Conservation (phyloP, 306 rosid genomes). For the Rosa multiflora region DNA sequence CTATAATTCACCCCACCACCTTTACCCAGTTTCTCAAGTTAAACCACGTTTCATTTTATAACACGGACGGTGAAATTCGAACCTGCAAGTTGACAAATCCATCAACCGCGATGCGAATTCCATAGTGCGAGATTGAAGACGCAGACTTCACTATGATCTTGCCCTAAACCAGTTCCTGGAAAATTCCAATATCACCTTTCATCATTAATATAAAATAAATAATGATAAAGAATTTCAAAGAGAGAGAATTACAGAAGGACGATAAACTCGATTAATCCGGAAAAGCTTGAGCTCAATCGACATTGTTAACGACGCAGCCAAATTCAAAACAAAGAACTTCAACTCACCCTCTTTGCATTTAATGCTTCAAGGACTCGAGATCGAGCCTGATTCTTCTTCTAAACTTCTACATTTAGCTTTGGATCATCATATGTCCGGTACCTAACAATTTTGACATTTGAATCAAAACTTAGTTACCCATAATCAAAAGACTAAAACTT, state of each 20-base stretch:
- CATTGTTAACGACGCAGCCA: conserved; percentile 36
- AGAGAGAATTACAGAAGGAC: conserved; percentile 57
- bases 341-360: no score
- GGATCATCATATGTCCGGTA: no score
- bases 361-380: no score
- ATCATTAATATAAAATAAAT: background rate
- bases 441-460: no score
- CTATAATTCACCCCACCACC: background rate
- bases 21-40: background rate
- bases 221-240: background rate
- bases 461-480: no score
- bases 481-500: no score
- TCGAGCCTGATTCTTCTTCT: no score
- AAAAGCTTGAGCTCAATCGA: conserved; percentile 76
- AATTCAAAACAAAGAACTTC: no score
- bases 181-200: conserved; percentile 14
- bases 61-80: conserved; percentile 3
- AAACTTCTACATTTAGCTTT: no score
- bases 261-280: conserved; percentile 67
- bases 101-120: conserved; percentile 63
- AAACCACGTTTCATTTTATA: background rate
- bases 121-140: conserved; percentile 75
- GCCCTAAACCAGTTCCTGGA: conserved; percentile 79
- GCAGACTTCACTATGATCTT: conserved; percentile 55
- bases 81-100: conserved; percentile 92